Base-by-base conservation (phyloP, 768 basidiomycete genomes). In the Lepiota brunneoincarnata region DNA sequence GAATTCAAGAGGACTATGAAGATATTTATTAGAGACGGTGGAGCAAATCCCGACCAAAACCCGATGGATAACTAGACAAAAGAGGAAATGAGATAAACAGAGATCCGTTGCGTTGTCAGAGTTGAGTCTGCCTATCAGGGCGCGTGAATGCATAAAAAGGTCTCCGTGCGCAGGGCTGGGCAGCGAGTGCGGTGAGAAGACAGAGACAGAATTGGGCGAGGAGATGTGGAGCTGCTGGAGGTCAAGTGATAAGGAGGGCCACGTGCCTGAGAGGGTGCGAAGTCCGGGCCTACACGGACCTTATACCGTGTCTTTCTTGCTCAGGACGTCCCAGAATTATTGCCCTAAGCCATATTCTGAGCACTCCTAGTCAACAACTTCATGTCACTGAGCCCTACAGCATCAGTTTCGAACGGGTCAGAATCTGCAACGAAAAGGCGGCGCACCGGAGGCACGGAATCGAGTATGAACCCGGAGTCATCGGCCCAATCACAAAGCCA, bases 1-100 rank as follows among this genome's bases (percentile, higher is more conserved):
- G 78, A 1, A 74, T 92, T 49, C 78, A 76, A 47, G 86, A 87
- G 23, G 86, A 88, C 51, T 91, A 90, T 59, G 90, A 92, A 63
- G 89, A 91, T 63, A 77, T 91, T 20, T 85, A 69, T 41, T 80
- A 57, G 64, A 18, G 15, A 12, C 20, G 7, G 26, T 28, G 26
- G 26, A 28, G 26, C 39, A 39, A 39, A 53, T 35, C 20, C 31
- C 46, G 39, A 51, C 48, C 55, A 31, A 24, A 40, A 17, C 37
- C 35, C 53, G 44, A 46, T 54, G 36, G 38, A 38, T 45, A 5
- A 21, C 45, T 44, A 54, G 24, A 39, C 26, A 24, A 47, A 54
- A 45, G 28, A 35, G 39, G 53, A 24, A 40, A 47, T 2, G 12
- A 46, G 39, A 35, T 48, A 28, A 45, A 48, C 45, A 54, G 45